Percentiles rank a stretch among this genome's conserved stretches.
These are phyloP conservation scores for Russula dissimulans DNA, from an alignment of 768 basidiomycete genomes.

Conservation along the genomic window DNA sequence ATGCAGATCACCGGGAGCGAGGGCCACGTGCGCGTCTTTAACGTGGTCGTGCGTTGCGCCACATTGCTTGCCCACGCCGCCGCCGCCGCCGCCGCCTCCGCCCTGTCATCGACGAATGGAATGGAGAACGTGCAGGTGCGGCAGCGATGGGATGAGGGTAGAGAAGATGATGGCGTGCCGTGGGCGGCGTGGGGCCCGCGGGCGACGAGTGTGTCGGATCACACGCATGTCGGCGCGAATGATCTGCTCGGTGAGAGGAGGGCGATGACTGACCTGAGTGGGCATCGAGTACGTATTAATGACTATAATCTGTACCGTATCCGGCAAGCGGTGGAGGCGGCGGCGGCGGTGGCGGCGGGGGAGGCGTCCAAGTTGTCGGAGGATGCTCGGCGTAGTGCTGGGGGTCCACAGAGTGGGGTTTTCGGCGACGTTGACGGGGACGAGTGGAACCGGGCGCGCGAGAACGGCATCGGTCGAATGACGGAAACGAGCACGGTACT, in stretches of 20 bases:
- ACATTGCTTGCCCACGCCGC: not conserved
- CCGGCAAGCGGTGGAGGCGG: not conserved
- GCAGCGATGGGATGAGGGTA: not conserved
- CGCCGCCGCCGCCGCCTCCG: not conserved
- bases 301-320: constrained; percentile 1
- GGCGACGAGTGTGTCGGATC: not conserved
- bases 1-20: not conserved
- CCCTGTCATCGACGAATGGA: not conserved
- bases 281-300: not conserved
- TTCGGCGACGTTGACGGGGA: not conserved
- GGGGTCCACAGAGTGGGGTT: not conserved
- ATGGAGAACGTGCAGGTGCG: too few species aligned
- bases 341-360: too few species aligned
- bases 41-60: not conserved
- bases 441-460: not conserved
- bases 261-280: not conserved
- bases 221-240: not conserved
- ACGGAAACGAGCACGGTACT: not conserved
- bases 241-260: not conserved
- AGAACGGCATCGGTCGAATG: not conserved
- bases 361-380: too few species aligned
- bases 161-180: not conserved
- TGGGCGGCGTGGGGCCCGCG: constrained; percentile 1
- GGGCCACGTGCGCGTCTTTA: not conserved
- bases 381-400: not conserved